Base-by-base conservation (phyloP, 768 basidiomycete genomes). In the Lentinula edodes region DNA sequence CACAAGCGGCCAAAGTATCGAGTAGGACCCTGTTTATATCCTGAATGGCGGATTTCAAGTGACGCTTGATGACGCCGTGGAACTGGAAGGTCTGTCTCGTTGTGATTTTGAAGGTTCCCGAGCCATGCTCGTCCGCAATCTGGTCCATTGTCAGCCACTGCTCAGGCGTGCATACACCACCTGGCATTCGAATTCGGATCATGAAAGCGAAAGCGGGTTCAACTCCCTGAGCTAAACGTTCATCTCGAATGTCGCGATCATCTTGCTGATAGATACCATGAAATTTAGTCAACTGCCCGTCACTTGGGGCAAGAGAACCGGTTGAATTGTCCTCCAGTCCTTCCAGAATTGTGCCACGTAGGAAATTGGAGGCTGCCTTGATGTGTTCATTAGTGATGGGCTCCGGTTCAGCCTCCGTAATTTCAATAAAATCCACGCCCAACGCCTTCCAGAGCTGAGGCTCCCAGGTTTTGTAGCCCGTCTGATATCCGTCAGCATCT, bases 311-410 rank as follows among this genome's bases (percentile, higher is more conserved):
- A 35, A 98, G 85, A n/a, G 93, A 91, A 55, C 94, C 96, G 1
- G 96, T 97, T 59, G 80, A 84, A 59, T 77, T 82, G 72, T 98
- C 96, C 65, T 83, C 80, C 39, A 99, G 83, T 51, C 97, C 96
- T 71, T 98, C 95, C 0, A 79, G 80, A 72, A 99, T 98, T 41
- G 97, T 98, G 2, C 97, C 97, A 58, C 97, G 90, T 20, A 98
- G 83, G 76, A 90, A 98, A 60, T 88, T 85, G 52, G 91, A 93
- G 5, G 96, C 95, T 52, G 91, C 97, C 78, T 98, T 99, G 83
- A 98, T 98, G 74, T 98, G 94, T 76, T 99, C 97, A 79, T 98
- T 98, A 59, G 97, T 98, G 73, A 99, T 96, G 1, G 93, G 87
- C 67, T 98, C 95, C 0, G 95, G 95, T 71, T 98, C 95, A 18